Conservation (phyloP, 371 early-diverging fungal species). For the Cokeromyces recurvatus region DNA sequence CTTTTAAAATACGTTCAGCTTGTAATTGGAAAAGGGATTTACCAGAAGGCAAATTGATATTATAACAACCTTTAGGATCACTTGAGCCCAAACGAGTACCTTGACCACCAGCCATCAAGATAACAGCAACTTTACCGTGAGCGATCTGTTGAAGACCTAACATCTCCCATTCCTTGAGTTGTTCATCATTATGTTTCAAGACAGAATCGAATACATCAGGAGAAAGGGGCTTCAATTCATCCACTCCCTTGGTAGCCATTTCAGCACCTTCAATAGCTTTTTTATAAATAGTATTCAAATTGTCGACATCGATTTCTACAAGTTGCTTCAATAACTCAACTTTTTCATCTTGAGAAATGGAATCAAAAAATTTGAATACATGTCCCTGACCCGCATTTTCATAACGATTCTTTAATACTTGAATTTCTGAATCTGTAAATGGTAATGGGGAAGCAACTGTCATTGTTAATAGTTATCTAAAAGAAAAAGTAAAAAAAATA, state of each 20-base stretch:
- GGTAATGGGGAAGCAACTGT: conserved; percentile 7
- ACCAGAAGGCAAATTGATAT: conserved; percentile 78
- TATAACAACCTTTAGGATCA: conserved; percentile 91
- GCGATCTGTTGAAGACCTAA: conserved; percentile 74
- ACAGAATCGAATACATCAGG: conserved; percentile 68
- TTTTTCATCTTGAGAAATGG: conserved; percentile 55
- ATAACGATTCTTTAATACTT: conserved; percentile 56
- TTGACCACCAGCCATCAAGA: conserved; percentile 90
- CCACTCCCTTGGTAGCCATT: conserved; percentile 25
- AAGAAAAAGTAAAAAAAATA: neutral
- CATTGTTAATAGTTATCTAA: neutral
- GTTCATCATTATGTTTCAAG: conserved; percentile 47
- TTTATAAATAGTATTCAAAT: conserved; percentile 72
- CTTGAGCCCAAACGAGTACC: conserved; percentile 85
- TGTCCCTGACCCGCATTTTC: conserved; percentile 83
- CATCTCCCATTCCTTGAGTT: conserved; percentile 63
- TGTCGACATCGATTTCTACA: conserved; percentile 64
- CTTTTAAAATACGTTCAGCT: conserved; percentile 81
- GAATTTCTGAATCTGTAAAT: conserved; percentile 12
- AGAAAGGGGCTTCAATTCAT: conserved; percentile 71
- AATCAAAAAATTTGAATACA: conserved; percentile 75
- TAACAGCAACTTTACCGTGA: conserved; percentile 85
- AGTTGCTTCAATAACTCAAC: conserved; percentile 61
- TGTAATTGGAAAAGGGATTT: conserved; percentile 91
- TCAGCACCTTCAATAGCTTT: conserved; percentile 58